Conservation (phyloP, 805 yeast species). For the Candida hungchunana region DNA sequence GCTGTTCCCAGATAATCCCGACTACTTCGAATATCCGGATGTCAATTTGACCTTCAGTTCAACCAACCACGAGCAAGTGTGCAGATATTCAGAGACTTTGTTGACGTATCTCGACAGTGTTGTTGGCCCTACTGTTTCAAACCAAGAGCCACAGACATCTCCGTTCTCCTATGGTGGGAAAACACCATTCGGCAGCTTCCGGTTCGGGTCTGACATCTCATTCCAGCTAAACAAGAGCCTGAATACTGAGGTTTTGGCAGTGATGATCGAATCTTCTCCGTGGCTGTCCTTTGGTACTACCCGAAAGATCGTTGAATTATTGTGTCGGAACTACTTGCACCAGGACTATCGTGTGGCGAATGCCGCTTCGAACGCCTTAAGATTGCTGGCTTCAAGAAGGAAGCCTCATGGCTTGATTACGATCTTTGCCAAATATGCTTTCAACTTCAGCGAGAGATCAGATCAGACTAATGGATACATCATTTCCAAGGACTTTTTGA, state of each 20-base stretch:
- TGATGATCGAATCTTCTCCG: conserved; percentile 68
- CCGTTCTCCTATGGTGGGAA: conserved; percentile 32
- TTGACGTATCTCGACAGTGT: conserved; percentile 57
- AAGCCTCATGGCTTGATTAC: conserved; percentile 70
- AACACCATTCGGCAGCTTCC: conserved; percentile 34
- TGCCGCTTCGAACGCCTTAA: conserved; percentile 62
- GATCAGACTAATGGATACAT: conserved; percentile 53
- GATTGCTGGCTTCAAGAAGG: conserved; percentile 58
- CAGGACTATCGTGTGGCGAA: conserved; percentile 54
- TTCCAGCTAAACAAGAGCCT: conserved; percentile 32
- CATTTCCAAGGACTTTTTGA: conserved; percentile 57
- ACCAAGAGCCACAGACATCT: conserved; percentile 23
- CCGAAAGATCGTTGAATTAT: conserved; percentile 64
- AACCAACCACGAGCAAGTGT: conserved; percentile 66
- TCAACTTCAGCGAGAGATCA: conserved; percentile 73
- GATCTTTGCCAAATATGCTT: conserved; percentile 73
- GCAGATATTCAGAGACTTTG: conserved; percentile 50
- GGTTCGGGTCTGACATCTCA: conserved; percentile 39
- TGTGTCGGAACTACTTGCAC: conserved; percentile 76
- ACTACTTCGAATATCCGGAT: conserved; percentile 30
- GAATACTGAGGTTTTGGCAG: conserved; percentile 61
- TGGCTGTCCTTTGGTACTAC: conserved; percentile 61
- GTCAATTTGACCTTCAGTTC: conserved; percentile 28
- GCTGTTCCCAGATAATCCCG: conserved; percentile 57
- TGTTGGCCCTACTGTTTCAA: conserved; percentile 37